Evolutionary conservation across 2,329 filamentous ascomycete species (phyloP), one percentile per base, ranked within the genome.

Genomic region (Ophiostoma ips): DNA sequence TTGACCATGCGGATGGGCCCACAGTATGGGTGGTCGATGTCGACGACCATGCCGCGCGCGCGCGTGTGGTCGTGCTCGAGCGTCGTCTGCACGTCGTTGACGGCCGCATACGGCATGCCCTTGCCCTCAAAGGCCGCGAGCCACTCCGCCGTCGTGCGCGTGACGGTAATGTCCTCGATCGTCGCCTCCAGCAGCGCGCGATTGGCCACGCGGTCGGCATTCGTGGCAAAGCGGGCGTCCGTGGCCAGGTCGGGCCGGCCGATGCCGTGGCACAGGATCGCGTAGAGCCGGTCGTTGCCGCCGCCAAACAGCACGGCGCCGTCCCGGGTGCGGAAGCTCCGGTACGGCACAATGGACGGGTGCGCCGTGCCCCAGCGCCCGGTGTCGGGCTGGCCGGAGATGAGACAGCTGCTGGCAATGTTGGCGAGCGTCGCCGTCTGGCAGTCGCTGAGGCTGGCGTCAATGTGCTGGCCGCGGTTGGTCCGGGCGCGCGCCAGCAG

Each of bases 331-430:
- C 78, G 74, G 64, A 86, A 98, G 0, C 87, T 87, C 59, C 83
- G 82, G 64, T 98, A 98, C 0, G 92, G 92, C 0, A 98, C 92
- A 62, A 98, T 96, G 0, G 87, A 94, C n/a, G 90, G 92, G 71
- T 98, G 92, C 40, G 90, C 90, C 3, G 92, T 98, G 7, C 92
- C 92, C 90, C 92, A 96, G 55, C 92, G 76, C 0, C 92, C 92
- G 0, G 81, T 77, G 62, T 98, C 92, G 57, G 83, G 83, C 65
- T 95, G 69, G 2, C 89, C 89, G 58, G 85, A 94, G 55, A 96
- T 84, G 38, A 98, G 70, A 53, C 83, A 87, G 53, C 88, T 95
- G 62, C 87, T 94, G 9, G 90, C 92, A 60, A 98, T 87, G 62
- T 96, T 98, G n/a, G 87, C 81, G 41, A 98, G 68, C 0, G 89